phyloP scores from a whole-genome alignment of 208 protist species.

The Leishmania tropica region DNA sequence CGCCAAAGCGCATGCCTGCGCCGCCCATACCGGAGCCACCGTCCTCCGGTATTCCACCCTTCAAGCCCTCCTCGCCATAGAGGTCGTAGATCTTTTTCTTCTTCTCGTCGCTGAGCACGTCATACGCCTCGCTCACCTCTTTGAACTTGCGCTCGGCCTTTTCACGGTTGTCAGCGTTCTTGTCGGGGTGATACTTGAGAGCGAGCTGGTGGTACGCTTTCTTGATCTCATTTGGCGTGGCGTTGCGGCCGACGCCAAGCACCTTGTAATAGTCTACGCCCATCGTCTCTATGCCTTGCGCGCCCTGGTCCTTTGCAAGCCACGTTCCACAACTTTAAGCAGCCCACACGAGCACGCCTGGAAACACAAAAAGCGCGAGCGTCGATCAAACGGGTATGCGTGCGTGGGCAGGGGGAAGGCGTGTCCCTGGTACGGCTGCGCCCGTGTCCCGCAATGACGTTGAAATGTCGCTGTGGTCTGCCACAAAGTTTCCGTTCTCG shows the following conservation, averaged over 20 bases:
- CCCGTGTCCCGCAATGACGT: background rate
- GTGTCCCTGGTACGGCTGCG: background rate
- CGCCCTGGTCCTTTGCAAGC: background rate
- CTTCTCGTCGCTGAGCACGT: constrained; percentile 96
- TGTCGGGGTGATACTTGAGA: constrained; percentile 94
- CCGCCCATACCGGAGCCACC: constrained; percentile 69
- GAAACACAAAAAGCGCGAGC: background rate
- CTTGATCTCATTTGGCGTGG: constrained; percentile 86
- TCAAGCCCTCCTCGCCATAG: constrained; percentile 97
- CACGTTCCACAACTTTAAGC: background rate
- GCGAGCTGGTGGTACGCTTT: constrained; percentile 92
- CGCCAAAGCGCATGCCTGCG: constrained; percentile 59
- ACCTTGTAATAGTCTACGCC: constrained; percentile 92
- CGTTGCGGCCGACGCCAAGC: constrained; percentile 67
- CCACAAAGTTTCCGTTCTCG: background rate
- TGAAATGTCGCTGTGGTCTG: background rate
- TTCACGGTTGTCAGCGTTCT: constrained; percentile 85
- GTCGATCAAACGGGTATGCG: background rate
- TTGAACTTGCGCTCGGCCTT: constrained; percentile 93
- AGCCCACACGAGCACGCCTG: background rate
- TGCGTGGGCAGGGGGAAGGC: background rate
- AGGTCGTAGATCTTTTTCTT: constrained; percentile 98
- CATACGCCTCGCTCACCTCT: constrained; percentile 97
- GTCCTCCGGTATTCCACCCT: constrained; percentile 76
- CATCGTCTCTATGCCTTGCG: constrained; percentile 23